These are phyloP conservation scores for Blastobotrys ciferrii DNA, from an alignment of 1,139 yeast species.

Conservation along the genomic window DNA sequence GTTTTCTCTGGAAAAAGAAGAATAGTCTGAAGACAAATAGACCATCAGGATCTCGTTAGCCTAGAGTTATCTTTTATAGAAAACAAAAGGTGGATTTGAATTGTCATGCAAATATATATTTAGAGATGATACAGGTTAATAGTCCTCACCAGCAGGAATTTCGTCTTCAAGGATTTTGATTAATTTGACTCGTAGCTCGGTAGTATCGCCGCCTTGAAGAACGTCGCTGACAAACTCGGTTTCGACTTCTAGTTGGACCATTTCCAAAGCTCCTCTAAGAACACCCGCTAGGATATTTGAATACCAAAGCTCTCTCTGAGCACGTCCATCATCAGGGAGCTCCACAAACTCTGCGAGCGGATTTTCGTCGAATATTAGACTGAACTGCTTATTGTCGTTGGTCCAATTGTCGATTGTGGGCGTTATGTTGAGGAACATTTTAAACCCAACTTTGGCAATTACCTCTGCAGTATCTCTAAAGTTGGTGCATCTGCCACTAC, in stretches of 20 bases:
- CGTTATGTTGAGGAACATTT: conserved; percentile 76
- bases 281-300: conserved; percentile 90
- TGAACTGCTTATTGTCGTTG: conserved; percentile 68
- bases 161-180: conserved; percentile 81
- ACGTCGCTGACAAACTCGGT: conserved; percentile 76
- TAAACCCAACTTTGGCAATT: conserved; percentile 82
- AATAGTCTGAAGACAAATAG: too few relatives aligned
- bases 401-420: conserved; percentile 82
- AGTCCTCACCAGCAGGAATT: conserved; percentile 96
- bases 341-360: conserved; percentile 96
- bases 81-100: background rate
- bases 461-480: conserved; percentile 88
- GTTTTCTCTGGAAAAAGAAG: too few relatives aligned
- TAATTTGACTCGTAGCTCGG: conserved; percentile 75
- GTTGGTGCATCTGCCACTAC: conserved; percentile 73
- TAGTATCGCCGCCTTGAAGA: conserved; percentile 76
- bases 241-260: conserved; percentile 94
- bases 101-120: background rate
- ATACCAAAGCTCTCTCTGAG: conserved; percentile 81
- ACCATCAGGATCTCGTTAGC: too few relatives aligned
- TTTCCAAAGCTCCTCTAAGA: conserved; percentile 84
- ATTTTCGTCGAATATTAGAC: conserved; percentile 73
- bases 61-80: too few relatives aligned
- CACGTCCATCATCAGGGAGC: conserved; percentile 72
- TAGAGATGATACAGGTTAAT: conserved; percentile 16